Conservation (phyloP, 1,284 basidiomycete species). For the Cryptococcus hybrid region DNA sequence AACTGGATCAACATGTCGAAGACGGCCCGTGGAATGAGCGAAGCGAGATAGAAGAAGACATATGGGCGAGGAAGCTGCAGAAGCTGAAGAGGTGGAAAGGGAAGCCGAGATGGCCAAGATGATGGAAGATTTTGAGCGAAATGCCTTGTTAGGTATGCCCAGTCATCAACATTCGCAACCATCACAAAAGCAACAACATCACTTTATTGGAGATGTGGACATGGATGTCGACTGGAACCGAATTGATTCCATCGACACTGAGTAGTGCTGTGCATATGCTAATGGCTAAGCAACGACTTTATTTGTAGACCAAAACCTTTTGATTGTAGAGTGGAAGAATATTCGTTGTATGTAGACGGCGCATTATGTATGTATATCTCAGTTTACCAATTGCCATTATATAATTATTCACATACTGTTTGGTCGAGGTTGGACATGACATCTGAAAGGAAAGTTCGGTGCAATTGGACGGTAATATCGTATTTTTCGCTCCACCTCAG, state of each 20-base stretch:
- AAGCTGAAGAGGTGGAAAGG: constrained; percentile 32
- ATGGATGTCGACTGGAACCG: constrained; percentile 27
- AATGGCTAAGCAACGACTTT: too few species aligned
- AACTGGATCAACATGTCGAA: constrained; percentile 1
- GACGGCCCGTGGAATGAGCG: background rate
- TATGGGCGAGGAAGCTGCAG: constrained; percentile 34
- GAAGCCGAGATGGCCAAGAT: constrained; percentile 23
- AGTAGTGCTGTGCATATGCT: background rate
- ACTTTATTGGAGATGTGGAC: constrained; percentile 9
- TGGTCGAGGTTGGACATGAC: too few species aligned
- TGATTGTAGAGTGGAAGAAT: too few species aligned
- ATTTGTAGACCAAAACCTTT: too few species aligned
- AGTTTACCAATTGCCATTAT: too few species aligned
- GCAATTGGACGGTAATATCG: too few species aligned
- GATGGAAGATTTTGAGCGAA: constrained; percentile 16
- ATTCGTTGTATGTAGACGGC: too few species aligned
- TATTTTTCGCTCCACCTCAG: too few species aligned
- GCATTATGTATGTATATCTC: too few species aligned
- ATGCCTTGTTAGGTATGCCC: constrained; percentile 1
- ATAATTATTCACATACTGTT: too few species aligned
- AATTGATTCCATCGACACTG: constrained; percentile 29
- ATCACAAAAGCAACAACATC: background rate
- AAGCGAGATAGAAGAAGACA: constrained; percentile 17
- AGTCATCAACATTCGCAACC: background rate
- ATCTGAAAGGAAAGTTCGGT: too few species aligned